Base-by-base conservation (phyloP, 345 rosid species). In the Citrus reticulata region DNA sequence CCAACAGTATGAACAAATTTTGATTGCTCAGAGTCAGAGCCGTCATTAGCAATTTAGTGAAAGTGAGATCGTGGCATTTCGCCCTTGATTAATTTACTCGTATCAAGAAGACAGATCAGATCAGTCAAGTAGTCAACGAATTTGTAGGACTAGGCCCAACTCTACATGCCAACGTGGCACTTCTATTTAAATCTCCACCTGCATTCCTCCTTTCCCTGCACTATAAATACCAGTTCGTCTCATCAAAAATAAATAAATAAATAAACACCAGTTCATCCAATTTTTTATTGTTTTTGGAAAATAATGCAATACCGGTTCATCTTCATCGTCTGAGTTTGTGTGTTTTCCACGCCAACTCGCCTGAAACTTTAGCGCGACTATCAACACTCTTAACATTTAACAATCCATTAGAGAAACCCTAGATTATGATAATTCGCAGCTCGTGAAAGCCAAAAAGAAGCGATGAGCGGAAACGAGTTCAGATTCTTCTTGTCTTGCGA, bases 401-500 rank as follows among this genome's bases (percentile, higher is more conserved):
- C 19, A 65, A 7, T 32, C 49, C 22, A 34, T 75, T 29, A 27
- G 29, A 39, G 29, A 40, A 77, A 69, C 57, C 68, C 67, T 60
- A 30, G 40, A 59, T 70, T 42, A 67, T 76, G 82, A 46, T 58
- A 51, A 64, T 58, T 11, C 4, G n/a, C 59, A 70, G 63, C 72
- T 68, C n/a, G 22, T 78, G 60, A 61, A 54, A 81, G 20, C 70
- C 75, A 51, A 19, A 61, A 42, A 57, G 39, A 68, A 68, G 72
- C 16, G 29, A 96, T 96, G 98, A 88, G 87, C 35, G 88, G 92
- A 62, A 94, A 88, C 89, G 99, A 94, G 86, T 94, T 94, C 80
- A 95, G 99, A 6, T 94, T 96, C 93, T 96, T 96, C 88, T 80
- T 96, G 69, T 94, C 99, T 39, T 91, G 95, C 88, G 99, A 96